Evolutionary conservation across 2,329 filamentous ascomycete species (phyloP), one percentile per base, ranked within the genome.

Genomic region (Monilinia vaccinii-corymbosi): DNA sequence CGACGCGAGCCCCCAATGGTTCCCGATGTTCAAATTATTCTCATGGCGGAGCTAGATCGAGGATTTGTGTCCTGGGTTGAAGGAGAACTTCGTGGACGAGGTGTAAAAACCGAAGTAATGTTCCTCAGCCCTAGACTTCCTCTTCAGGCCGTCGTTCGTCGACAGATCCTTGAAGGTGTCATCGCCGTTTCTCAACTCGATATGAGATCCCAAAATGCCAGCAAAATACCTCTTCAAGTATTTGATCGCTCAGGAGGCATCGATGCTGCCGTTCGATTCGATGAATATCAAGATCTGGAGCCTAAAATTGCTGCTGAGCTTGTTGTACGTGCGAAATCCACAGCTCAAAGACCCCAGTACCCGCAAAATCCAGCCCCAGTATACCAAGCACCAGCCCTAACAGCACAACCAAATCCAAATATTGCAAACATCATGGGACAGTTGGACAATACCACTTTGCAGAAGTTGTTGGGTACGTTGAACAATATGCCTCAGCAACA

Each of bases 121-220:
- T 87, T 88, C 66, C 78, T 97, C 49, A 87, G 86, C 59, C 85
- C 90, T 34, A 84, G 88, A 25, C 83, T 95, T 49, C 83, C 88
- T 21, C 85, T 92, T 63, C 83, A 87, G 40, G 83, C 87, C 6
- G 85, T 96, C n/a, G 83, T 97, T 56, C 86, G 90, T 66, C 82
- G 89, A 56, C 91, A 96, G 71, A 89, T 95, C 42, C 77, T 92
- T 13, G 92, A 97, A 73, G 93, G 94, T 21, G 93, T 97, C 1
- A 81, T 89, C 56, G 93, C 88, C 10, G 88, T 97, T 16, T 85
- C 90, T 6, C 87, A 91, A 67, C 80, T 97, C 16, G 85, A 88
- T 62, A 78, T 84, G 55, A 78, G 79, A 49, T 83, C 89, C 25
- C 87, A 96, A 69, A 78, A 79, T 38, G 81, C 81, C 1, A 85